Evolutionary conservation across 495 filamentous ascomycete genomes (phyloP).

Genomic region (Aspergillus homomorphus): DNA sequence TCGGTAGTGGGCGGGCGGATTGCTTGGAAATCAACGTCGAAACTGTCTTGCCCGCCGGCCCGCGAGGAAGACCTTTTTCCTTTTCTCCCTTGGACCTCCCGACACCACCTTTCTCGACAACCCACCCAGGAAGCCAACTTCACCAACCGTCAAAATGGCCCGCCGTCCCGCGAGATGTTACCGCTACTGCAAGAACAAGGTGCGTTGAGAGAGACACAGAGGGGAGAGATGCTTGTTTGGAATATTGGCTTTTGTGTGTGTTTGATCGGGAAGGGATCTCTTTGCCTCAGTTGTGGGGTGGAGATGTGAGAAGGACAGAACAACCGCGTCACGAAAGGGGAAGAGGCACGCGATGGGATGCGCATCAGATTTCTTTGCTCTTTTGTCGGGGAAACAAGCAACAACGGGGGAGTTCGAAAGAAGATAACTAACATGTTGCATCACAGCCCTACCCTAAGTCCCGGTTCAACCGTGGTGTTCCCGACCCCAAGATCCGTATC

Average conservation of each 20-base stretch:
- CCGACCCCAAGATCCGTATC: constrained; percentile 98
- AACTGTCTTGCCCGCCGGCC: constrained; percentile 31
- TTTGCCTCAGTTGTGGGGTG: constrained; percentile 35
- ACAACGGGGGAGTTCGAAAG: constrained; percentile 4
- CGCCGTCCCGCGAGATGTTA: constrained; percentile 98
- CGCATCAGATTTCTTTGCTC: background rate
- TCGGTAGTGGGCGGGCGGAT: constrained; percentile 29
- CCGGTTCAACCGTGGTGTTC: constrained; percentile 99
- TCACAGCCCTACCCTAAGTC: constrained; percentile 95
- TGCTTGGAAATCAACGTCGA: constrained; percentile 50
- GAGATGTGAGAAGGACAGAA: background rate
- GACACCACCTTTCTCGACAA: constrained; percentile 39
- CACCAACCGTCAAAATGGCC: constrained; percentile 83
- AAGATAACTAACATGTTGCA: constrained; percentile 28
- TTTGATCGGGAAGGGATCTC: constrained; percentile 12
- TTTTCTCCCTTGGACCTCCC: constrained; percentile 28
- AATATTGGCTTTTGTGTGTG: constrained; percentile 14
- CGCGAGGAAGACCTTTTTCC: constrained; percentile 30
- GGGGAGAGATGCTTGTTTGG: constrained; percentile 6
- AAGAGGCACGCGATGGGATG: background rate
- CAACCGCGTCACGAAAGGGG: background rate
- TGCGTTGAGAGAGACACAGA: constrained; percentile 55
- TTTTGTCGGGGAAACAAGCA: too few relatives aligned
- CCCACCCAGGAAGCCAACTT: constrained; percentile 50
- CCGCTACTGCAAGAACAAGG: constrained; percentile 99